A percentile compares a stretch with the other conserved stretches of the same genome.
Evolutionary conservation across 1,139 yeast genomes (phyloP).

Genomic region (Lodderomyces parapsilosis): DNA sequence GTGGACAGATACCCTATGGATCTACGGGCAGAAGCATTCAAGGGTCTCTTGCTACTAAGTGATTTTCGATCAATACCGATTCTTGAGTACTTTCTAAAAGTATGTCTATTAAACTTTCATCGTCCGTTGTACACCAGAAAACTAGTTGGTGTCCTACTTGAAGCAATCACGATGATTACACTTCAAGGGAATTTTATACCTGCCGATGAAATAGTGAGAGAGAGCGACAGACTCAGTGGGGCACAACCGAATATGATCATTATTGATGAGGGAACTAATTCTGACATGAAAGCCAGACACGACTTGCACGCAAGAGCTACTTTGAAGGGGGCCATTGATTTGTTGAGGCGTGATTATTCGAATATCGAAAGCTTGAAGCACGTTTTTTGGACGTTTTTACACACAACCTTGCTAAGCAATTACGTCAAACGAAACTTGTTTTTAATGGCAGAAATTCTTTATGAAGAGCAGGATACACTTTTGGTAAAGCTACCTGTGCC

Average conservation of each 20-base stretch:
- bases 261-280: constrained; percentile 47
- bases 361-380: constrained; percentile 60
- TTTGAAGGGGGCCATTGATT: constrained; percentile 61
- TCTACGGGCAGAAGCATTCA: constrained; percentile 67
- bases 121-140: constrained; percentile 52
- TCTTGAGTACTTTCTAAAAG: constrained; percentile 59
- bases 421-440: constrained; percentile 63
- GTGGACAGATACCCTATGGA: constrained; percentile 47
- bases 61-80: constrained; percentile 67
- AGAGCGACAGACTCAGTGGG: constrained; percentile 15
- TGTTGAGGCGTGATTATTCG: constrained; percentile 64
- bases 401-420: constrained; percentile 57
- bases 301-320: constrained; percentile 44
- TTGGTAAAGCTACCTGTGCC: constrained; percentile 67
- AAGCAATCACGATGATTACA: constrained; percentile 67
- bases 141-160: constrained; percentile 47
- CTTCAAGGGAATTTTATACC: constrained; percentile 55
- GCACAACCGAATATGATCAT: constrained; percentile 38
- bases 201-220: constrained; percentile 33
- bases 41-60: constrained; percentile 69
- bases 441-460: constrained; percentile 64
- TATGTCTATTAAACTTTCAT: constrained; percentile 52
- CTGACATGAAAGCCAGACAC: constrained; percentile 48
- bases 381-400: constrained; percentile 71
- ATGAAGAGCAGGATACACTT: constrained; percentile 60